These are phyloP conservation scores for Populus hybrid DNA, from an alignment of 441 rosid genomes.

Conservation along the genomic window DNA sequence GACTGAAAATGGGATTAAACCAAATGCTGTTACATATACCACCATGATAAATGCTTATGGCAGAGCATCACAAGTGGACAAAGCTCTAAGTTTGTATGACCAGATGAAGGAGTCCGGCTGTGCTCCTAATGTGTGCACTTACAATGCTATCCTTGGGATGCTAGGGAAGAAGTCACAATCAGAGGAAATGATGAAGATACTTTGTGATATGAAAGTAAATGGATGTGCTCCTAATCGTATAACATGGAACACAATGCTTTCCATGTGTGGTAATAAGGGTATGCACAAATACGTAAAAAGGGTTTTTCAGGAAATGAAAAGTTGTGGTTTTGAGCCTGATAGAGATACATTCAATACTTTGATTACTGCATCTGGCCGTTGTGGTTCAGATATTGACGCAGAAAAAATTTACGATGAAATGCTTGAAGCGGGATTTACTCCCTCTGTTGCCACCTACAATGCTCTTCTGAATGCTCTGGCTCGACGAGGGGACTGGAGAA, in stretches of 20 bases:
- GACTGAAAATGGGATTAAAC: constrained; percentile 63
- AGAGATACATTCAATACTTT: constrained; percentile 85
- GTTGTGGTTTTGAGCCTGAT: constrained; percentile 85
- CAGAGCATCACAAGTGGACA: constrained; percentile 63
- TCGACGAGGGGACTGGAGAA: constrained; percentile 72
- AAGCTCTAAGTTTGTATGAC: constrained; percentile 59
- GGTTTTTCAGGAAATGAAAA: constrained; percentile 74
- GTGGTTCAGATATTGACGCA: constrained; percentile 65
- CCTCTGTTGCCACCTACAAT: constrained; percentile 74
- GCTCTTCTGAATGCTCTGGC: constrained; percentile 86
- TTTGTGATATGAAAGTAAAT: constrained; percentile 66
- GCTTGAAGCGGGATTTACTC: constrained; percentile 71
- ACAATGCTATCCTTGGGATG: constrained; percentile 77
- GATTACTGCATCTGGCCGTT: constrained; percentile 73
- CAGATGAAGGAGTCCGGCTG: constrained; percentile 73
- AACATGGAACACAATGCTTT: constrained; percentile 92
- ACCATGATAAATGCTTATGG: constrained; percentile 84
- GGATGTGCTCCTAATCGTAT: constrained; percentile 78
- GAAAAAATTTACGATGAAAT: constrained; percentile 66
- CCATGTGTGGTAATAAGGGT: constrained; percentile 65
- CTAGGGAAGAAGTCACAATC: constrained; percentile 65
- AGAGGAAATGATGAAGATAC: constrained; percentile 68
- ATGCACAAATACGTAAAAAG: constrained; percentile 60
- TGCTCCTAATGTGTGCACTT: constrained; percentile 75
- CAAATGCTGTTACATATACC: constrained; percentile 79